Base-by-base conservation (phyloP, 352 stramenopile species). In the Lagenidium sp. region DNA sequence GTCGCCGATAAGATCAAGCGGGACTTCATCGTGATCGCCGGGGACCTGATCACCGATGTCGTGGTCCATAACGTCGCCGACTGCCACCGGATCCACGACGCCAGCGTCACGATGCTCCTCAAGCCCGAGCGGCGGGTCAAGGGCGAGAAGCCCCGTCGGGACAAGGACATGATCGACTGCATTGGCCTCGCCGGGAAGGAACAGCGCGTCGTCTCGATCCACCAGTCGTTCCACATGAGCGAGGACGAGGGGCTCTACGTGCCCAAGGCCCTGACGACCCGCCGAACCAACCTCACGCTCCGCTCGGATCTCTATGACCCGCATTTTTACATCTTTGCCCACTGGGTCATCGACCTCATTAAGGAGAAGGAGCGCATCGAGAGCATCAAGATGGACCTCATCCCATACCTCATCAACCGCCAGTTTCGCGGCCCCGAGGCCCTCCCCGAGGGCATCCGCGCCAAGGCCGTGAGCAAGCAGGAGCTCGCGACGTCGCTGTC, bases 321-420 rank as follows among this genome's bases (percentile, higher is more conserved):
- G 30, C 79, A 91, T 50, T 77, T 91, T 32, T 91, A 89, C 68
- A 81, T 91, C 44, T 91, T 91, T 43, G 77, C 79, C 34, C 76
- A 87, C 51, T 88, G 79, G 76, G 76, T 91, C 36, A 46, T 91
- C 7, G 71, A 87, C 23, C 51, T 88, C 29, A 41, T 91, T 45
- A 53, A 76, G 29, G 76, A 87, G 56, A 92, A 88, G 55, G 85
- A 87, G 56, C 78, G 85, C 60, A 85, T 92, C 44, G 65, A 67
- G 20, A 92, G 74, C 49, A 87, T 92, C 55, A 88, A 92, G 53
- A 67, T 72, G 29, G 79, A 92, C 32, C 49, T 92, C 3, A 69
- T 92, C 21, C 79, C 79, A 29, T 75, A 86, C 35, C 56, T 92
- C 21, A 67, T 92, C 36, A 68, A 72, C 23, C 74, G 74, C 20